These are phyloP conservation scores for Achaetomiella virescens DNA, from an alignment of 495 filamentous ascomycete species.

Conservation along the genomic window DNA sequence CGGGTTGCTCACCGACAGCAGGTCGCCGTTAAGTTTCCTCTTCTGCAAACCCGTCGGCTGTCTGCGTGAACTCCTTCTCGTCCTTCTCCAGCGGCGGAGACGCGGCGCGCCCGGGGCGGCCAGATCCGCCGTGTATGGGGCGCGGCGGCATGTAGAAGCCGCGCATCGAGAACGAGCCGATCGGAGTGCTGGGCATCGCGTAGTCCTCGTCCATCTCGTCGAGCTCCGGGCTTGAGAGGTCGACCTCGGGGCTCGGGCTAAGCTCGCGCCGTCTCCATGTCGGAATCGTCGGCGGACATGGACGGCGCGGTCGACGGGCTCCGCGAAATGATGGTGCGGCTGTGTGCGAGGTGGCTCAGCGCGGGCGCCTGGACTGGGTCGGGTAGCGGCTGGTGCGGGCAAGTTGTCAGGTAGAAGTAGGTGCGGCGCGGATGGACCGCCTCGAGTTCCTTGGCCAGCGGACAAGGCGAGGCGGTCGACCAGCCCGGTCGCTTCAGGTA, in stretches of 20 bases:
- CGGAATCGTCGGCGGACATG: slow-evolving; percentile 58
- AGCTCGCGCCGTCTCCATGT: slow-evolving; percentile 65
- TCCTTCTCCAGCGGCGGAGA: slow-evolving; percentile 91
- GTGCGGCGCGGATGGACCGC: slow-evolving; percentile 88
- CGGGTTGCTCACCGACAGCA: slow-evolving; percentile 32
- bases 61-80: slow-evolving; percentile 94
- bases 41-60: slow-evolving; percentile 79
- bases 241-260: slow-evolving; percentile 87
- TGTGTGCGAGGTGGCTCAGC: slow-evolving; percentile 37
- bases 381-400: slow-evolving; percentile 74
- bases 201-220: slow-evolving; percentile 64
- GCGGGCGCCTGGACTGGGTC: slow-evolving; percentile 48
- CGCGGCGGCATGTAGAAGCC: slow-evolving; percentile 33
- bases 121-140: slow-evolving; percentile 27
- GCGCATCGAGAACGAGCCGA: slow-evolving; percentile 53
- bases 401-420: slow-evolving; percentile 90
- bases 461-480: slow-evolving; percentile 75
- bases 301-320: slow-evolving; percentile 70
- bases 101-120: slow-evolving; percentile 61
- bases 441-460: slow-evolving; percentile 86
- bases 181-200: slow-evolving; percentile 49
- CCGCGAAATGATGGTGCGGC: slow-evolving; percentile 65
- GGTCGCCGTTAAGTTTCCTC: slow-evolving; percentile 53
- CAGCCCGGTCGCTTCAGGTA: slow-evolving; percentile 82
- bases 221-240: slow-evolving; percentile 81